Evolutionary conservation across 2,329 filamentous ascomycete species (phyloP), one percentile per base, ranked within the genome.

Genomic region (Aspergillus pseudoviridinutans): DNA sequence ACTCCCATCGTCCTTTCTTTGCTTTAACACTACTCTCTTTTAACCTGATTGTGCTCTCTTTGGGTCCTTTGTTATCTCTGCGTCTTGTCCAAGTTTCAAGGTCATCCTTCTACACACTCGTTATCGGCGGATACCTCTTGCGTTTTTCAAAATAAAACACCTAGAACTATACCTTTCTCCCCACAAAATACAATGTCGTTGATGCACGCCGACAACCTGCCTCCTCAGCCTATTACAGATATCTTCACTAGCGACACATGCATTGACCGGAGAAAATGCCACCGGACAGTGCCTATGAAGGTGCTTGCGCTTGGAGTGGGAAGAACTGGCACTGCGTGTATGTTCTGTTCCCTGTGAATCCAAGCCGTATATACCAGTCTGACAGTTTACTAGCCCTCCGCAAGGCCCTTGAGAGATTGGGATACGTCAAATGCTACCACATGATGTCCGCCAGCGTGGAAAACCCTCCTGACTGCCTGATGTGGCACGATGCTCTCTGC

Each of bases 361-460:
- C 24, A 47, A 14, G 8, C 22, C 14, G n/a, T 28, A 10, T 28
- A 10, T 35, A 20, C 14, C 54, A 51, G 27, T 57, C 57, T 61
- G 50, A 61, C 55, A 25, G 24, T 9, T 14, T 49, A 10, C 47
- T 56, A 86, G 84, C 86, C 47, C 82, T 89, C 68, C 81, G 86
- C 60, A 82, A 81, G 47, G 87, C 87, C 22, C 81, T 90, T 70
- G 82, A 86, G 68, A 78, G 84, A 64, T 79, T 90, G 44, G 87
- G 87, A 60, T 89, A 86, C 71, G 77, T 82, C 65, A 84, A 88
- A 71, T 87, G 84, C 59, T 89, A 90, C 79, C 87, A 90, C 78
- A 88, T 88, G 86, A 87, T 88, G 84, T 86, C 82, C 66, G 84
- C 83, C 63, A 85, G 82, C 58, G 84, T 88, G 59, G 86, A 89